Conservation (phyloP, 164 flowering plant genomes). For the Sextonia rubra region DNA sequence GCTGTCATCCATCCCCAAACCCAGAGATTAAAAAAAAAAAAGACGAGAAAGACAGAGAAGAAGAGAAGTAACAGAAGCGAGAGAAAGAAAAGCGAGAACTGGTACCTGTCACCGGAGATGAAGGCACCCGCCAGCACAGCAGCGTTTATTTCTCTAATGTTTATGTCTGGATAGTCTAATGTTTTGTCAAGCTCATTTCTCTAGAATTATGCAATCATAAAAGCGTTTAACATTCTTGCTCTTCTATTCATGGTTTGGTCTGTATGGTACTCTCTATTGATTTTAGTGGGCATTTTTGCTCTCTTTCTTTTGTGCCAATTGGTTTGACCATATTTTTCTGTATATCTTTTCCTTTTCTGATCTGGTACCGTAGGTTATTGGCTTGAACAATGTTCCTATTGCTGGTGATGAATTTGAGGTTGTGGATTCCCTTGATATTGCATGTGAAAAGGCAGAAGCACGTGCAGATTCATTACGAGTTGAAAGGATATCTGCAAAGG, state of each 20-base stretch:
- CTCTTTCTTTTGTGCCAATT: not conserved
- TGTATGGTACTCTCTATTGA: not conserved
- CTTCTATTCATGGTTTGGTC: not conserved
- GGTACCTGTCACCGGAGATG: too few relatives aligned
- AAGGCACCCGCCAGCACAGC: too few relatives aligned
- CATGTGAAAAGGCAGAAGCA: constrained; percentile 73
- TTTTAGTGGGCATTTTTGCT: not conserved
- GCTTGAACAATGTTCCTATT: constrained; percentile 74
- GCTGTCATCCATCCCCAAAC: too few relatives aligned
- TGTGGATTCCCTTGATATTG: constrained; percentile 71
- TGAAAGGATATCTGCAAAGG: constrained; percentile 71
- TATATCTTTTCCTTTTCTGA: not conserved
- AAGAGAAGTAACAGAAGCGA: too few relatives aligned
- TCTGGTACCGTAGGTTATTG: constrained; percentile 56
- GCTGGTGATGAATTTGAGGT: constrained; percentile 96
- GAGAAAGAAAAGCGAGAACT: too few relatives aligned
- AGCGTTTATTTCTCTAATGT: too few relatives aligned
- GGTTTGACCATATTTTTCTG: constrained; percentile 1
- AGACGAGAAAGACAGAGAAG: too few relatives aligned
- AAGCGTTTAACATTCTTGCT: not conserved
- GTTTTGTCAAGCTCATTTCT: not conserved
- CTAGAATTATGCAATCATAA: not conserved
- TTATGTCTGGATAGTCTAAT: not conserved
- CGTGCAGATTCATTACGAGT: constrained; percentile 49
- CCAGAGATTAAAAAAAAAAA: too few relatives aligned